Evolutionary conservation across 2,329 filamentous ascomycete species (phyloP).

Genomic region (Hymenoscyphus fraxineus): DNA sequence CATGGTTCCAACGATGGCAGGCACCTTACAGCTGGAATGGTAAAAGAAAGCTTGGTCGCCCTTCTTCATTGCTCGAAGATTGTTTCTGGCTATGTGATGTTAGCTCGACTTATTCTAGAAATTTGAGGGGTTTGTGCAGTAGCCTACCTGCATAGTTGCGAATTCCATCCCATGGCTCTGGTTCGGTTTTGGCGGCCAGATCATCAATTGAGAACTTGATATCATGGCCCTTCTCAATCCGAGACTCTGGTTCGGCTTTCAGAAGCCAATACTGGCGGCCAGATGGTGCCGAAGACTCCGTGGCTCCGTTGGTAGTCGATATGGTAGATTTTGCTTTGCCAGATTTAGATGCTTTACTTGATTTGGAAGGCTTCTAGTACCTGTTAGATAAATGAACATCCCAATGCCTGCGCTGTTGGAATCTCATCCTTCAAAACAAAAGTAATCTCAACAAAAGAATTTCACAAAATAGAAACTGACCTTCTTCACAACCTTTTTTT

Average conservation of each 20-base stretch:
- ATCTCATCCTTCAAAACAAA: neutral
- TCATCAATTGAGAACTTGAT: constrained; percentile 95
- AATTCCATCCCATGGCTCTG: constrained; percentile 84
- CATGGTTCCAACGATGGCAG: constrained; percentile 84
- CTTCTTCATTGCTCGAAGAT: constrained; percentile 85
- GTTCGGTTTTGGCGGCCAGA: constrained; percentile 64
- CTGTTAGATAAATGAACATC: neutral
- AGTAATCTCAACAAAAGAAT: neutral
- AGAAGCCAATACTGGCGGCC: constrained; percentile 67
- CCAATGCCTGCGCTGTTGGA: too few relatives aligned
- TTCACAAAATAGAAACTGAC: neutral
- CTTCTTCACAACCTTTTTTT: constrained; percentile 1
- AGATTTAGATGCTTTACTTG: constrained; percentile 5
- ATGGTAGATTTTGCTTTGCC: constrained; percentile 5
- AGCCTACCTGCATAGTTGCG: constrained; percentile 45
- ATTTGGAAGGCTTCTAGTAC: constrained; percentile 7
- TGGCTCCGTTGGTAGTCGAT: constrained; percentile 10
- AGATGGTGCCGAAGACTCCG: constrained; percentile 5
- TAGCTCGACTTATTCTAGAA: constrained; percentile 6
- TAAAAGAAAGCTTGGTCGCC: constrained; percentile 97
- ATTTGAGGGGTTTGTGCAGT: constrained; percentile 10
- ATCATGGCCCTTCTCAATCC: constrained; percentile 81
- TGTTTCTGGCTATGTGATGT: constrained; percentile 66
- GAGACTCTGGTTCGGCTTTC: constrained; percentile 84
- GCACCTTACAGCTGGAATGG: constrained; percentile 87